Conservation (phyloP, 495 filamentous ascomycete genomes). For the Aspergillus olivimuriae region DNA sequence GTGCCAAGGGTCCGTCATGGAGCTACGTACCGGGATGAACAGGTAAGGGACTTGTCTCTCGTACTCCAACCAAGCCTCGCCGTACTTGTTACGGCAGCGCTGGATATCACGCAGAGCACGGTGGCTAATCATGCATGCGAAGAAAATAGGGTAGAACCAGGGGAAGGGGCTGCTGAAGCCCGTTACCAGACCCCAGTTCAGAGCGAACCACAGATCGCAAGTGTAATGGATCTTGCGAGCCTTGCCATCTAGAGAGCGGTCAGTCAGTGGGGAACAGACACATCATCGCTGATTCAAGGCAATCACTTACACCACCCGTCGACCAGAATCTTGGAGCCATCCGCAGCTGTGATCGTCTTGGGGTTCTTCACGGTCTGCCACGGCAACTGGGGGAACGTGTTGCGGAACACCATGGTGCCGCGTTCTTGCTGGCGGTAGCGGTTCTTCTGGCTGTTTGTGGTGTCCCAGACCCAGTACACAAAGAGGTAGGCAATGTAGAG, state of each 20-base stretch:
- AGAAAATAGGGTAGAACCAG: slow-evolving; percentile 96
- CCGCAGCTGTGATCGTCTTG: slow-evolving; percentile 69
- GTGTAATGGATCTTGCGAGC: slow-evolving; percentile 96
- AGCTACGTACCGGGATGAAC: slow-evolving; percentile 83
- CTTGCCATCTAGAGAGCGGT: slow-evolving; percentile 49
- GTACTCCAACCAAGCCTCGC: slow-evolving; percentile 87
- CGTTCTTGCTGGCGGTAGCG: slow-evolving; percentile 77
- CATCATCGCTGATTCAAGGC: background rate
- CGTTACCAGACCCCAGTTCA: slow-evolving; percentile 59
- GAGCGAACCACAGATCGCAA: slow-evolving; percentile 75
- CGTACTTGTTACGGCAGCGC: slow-evolving; percentile 82
- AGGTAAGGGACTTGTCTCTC: slow-evolving; percentile 82
- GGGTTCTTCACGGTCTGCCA: slow-evolving; percentile 87
- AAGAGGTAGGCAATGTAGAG: slow-evolving; percentile 73
- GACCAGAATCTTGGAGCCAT: slow-evolving; percentile 74
- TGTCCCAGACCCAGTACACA: slow-evolving; percentile 91
- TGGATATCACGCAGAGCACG: slow-evolving; percentile 80
- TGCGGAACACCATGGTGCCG: slow-evolving; percentile 64
- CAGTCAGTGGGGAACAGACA: slow-evolving; percentile 2
- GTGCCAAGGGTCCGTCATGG: background rate
- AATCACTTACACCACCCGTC: slow-evolving; percentile 77
- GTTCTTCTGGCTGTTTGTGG: slow-evolving; percentile 91
- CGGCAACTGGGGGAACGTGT: slow-evolving; percentile 87
- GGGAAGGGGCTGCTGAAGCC: slow-evolving; percentile 79
- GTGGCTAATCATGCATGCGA: slow-evolving; percentile 84